phyloP scores from a whole-genome alignment of 371 early-diverging fungal species.

The Apophysomyces variabilis region DNA sequence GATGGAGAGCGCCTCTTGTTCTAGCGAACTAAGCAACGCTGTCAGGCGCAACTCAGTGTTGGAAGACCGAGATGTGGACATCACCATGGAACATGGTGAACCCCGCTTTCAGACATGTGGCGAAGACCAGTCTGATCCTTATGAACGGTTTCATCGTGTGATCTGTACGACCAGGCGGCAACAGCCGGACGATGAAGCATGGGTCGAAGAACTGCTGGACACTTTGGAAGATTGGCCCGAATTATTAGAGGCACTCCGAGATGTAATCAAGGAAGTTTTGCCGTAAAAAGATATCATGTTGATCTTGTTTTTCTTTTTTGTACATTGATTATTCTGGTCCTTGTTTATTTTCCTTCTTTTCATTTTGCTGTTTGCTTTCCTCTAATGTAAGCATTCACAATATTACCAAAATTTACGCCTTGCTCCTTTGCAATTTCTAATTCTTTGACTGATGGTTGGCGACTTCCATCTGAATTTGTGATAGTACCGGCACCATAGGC shows the following conservation, averaged over 20 bases:
- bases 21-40: conserved; percentile 26
- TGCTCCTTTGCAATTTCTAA: conserved; percentile 61
- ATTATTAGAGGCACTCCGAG: conserved; percentile 38
- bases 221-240: conserved; percentile 46
- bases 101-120: conserved; percentile 32
- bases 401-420: conserved; percentile 60
- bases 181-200: conserved; percentile 48
- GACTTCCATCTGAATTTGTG: conserved; percentile 53
- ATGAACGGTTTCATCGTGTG: conserved; percentile 22
- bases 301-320: no score
- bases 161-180: conserved; percentile 39
- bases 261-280: conserved; percentile 25
- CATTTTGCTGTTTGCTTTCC: conserved; percentile 9
- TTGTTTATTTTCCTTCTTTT: not conserved
- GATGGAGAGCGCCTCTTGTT: conserved; percentile 34
- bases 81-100: conserved; percentile 3
- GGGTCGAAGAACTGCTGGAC: conserved; percentile 37
- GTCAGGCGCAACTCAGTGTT: conserved; percentile 44
- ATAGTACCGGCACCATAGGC: conserved; percentile 41
- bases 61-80: conserved; percentile 26
- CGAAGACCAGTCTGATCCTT: conserved; percentile 21
- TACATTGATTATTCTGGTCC: not conserved
- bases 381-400: conserved; percentile 31
- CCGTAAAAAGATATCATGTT: not conserved
- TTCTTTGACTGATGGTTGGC: conserved; percentile 64